Conservation (phyloP, 78 protist genomes). For the Dictyostelium firmibasis region DNA sequence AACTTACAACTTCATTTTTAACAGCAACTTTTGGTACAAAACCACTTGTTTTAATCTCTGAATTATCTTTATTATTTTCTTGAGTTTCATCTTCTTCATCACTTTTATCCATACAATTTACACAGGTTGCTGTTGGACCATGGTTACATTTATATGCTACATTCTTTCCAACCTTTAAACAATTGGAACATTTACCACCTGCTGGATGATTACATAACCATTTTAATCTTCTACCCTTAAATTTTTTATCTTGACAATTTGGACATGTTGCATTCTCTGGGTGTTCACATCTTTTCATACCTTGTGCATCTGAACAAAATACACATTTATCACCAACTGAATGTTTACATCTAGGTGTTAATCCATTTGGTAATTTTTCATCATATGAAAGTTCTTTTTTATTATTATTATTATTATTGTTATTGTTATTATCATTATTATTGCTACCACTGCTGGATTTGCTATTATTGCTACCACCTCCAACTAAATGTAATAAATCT, state of each 20-base stretch:
- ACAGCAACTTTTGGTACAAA: not conserved
- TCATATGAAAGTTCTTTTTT: not conserved
- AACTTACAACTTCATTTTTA: conserved; percentile 11
- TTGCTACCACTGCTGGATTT: not conserved
- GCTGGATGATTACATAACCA: conserved; percentile 74
- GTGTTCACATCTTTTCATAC: conserved; percentile 48
- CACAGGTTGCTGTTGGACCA: conserved; percentile 38
- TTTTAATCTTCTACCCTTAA: conserved; percentile 56
- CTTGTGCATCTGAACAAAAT: conserved; percentile 68
- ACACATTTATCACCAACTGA: conserved; percentile 56
- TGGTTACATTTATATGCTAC: conserved; percentile 59
- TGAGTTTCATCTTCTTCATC: not conserved
- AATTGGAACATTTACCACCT: conserved; percentile 47
- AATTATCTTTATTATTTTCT: not conserved
- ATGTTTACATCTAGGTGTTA: conserved; percentile 64
- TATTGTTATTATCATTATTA: not conserved
- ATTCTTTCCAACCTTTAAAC: conserved; percentile 45
- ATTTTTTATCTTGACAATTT: conserved; percentile 67
- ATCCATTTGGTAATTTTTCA: conserved; percentile 4
- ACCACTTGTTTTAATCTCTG: not conserved
- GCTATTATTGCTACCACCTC: not conserved
- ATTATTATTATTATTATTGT: not conserved
- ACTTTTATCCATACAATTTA: conserved; percentile 57
- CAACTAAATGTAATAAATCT: conserved; percentile 35
- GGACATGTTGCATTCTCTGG: conserved; percentile 70